Conservation (phyloP, 768 basidiomycete species). For the Suillus ampliporus region DNA sequence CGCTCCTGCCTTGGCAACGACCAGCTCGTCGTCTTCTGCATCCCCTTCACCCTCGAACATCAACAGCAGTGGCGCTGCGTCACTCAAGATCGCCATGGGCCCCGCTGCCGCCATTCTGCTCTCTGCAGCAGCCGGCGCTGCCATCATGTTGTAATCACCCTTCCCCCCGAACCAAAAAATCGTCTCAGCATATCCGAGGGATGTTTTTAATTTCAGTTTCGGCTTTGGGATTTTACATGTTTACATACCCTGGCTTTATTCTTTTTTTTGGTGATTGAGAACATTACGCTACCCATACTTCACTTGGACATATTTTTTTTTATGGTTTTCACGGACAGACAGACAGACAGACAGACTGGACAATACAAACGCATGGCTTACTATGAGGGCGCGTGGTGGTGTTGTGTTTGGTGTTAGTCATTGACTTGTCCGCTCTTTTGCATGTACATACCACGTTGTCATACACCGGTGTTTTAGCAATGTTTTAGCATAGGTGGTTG, state of each 20-base stretch:
- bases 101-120: constrained; percentile 43
- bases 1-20: constrained; percentile 19
- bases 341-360: constrained; percentile 16
- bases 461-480: not conserved
- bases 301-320: constrained; percentile 23
- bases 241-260: constrained; percentile 13
- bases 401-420: constrained; percentile 1
- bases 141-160: constrained; percentile 46
- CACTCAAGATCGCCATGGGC: constrained; percentile 39
- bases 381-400: not conserved
- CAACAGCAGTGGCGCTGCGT: constrained; percentile 32
- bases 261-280: constrained; percentile 15
- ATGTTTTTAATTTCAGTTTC: constrained; percentile 10
- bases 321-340: not conserved
- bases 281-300: not conserved
- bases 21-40: constrained; percentile 19
- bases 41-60: constrained; percentile 29
- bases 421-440: constrained; percentile 12
- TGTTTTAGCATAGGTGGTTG: not conserved
- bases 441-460: constrained; percentile 4
- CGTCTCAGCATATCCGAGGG: not conserved
- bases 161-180: constrained; percentile 11
- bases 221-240: constrained; percentile 9
- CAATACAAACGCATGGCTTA: constrained; percentile 21
- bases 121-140: constrained; percentile 56